Percentiles rank a stretch among this genome's conserved stretches.
phyloP scores from a whole-genome alignment of 306 rosid species.

The Alnus glutinosa region DNA sequence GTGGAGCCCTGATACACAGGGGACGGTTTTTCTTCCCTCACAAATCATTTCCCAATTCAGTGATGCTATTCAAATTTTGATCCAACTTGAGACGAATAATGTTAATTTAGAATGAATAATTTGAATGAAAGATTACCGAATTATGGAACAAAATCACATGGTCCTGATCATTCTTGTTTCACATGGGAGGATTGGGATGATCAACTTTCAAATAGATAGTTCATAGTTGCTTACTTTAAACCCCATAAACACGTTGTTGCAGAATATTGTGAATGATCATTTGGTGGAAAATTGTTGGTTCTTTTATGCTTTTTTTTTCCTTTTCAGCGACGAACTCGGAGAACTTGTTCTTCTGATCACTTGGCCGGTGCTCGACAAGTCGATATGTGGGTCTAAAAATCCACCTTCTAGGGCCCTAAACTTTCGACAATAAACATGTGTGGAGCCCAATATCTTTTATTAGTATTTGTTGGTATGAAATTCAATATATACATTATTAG shows the following conservation, averaged over 20 bases:
- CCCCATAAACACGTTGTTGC: neutral
- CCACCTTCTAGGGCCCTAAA: neutral
- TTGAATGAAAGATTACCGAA: too few relatives aligned
- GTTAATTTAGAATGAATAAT: too few relatives aligned
- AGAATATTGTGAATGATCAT: neutral
- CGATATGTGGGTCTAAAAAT: conserved; percentile 2
- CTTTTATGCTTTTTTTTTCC: neutral
- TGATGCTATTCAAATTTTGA: too few relatives aligned
- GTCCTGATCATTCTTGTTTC: neutral
- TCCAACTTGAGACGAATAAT: too few relatives aligned
- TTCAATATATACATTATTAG: neutral
- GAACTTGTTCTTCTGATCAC: neutral
- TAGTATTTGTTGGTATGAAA: neutral
- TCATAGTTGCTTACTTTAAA: neutral
- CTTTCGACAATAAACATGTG: neutral
- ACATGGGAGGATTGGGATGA: neutral
- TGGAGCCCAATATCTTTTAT: neutral
- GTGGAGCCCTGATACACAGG: too few relatives aligned
- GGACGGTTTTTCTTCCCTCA: too few relatives aligned
- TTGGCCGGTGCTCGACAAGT: neutral
- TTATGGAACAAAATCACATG: neutral
- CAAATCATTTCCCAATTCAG: too few relatives aligned
- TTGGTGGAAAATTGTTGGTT: neutral
- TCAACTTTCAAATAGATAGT: neutral
- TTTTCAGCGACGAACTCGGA: neutral